These are phyloP conservation scores for Dendrocalamus latiflorus DNA, from an alignment of 202 grass and related monocot species.

Conservation along the genomic window DNA sequence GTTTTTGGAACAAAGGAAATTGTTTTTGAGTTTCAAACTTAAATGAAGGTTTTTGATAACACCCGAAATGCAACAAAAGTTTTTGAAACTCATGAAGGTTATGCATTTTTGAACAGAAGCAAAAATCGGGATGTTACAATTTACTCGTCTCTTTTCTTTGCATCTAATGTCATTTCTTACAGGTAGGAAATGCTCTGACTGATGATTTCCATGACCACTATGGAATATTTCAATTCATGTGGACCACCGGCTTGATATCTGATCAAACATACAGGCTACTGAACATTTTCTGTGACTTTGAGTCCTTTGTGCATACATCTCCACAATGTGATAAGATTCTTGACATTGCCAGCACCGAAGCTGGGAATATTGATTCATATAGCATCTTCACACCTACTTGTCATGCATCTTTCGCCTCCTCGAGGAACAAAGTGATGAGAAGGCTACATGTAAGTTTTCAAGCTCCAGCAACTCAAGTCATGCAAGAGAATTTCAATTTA, in stretches of 20 bases:
- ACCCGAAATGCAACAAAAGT: too few relatives aligned
- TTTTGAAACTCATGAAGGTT: too few relatives aligned
- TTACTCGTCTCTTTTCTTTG: neutral
- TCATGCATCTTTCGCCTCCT: slow-evolving; percentile 57
- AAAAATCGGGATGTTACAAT: too few relatives aligned
- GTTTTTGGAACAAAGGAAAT: too few relatives aligned
- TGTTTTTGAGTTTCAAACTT: too few relatives aligned
- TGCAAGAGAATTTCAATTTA: neutral
- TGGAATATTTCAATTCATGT: slow-evolving; percentile 95
- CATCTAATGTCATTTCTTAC: slow-evolving; percentile 27
- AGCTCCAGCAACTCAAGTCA: slow-evolving; percentile 16
- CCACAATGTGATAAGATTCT: slow-evolving; percentile 64
- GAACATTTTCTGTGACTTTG: slow-evolving; percentile 80
- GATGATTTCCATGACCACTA: slow-evolving; percentile 98
- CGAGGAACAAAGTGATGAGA: slow-evolving; percentile 86
- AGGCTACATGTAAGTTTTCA: slow-evolving; percentile 62
- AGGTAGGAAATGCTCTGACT: slow-evolving; percentile 95
- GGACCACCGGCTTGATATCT: slow-evolving; percentile 88
- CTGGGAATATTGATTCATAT: slow-evolving; percentile 91
- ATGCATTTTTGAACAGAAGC: too few relatives aligned
- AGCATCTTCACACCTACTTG: slow-evolving; percentile 99
- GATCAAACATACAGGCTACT: slow-evolving; percentile 90
- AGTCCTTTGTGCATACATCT: slow-evolving; percentile 88
- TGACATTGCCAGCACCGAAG: slow-evolving; percentile 75
- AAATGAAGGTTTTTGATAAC: too few relatives aligned